Evolutionary conservation across 768 basidiomycete species (phyloP).

Genomic region (Pluteus cervinus): DNA sequence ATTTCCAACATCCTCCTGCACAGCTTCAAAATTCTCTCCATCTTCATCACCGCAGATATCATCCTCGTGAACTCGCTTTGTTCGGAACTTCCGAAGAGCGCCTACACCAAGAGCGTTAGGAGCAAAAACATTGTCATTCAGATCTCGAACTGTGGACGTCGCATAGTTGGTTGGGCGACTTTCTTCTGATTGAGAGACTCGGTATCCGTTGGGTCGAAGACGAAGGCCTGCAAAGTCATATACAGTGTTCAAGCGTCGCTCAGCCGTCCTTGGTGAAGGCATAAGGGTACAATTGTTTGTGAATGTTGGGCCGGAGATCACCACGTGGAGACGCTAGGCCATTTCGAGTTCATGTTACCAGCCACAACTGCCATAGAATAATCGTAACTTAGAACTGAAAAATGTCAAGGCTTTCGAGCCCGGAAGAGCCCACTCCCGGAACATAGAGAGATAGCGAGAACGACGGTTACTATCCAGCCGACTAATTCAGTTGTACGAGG

Average conservation of each 20-base stretch:
- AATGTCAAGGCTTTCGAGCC: not conserved
- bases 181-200: constrained; percentile 42
- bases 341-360: not conserved
- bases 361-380: not conserved
- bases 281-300: too few relatives aligned
- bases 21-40: constrained; percentile 46
- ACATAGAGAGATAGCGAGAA: not conserved
- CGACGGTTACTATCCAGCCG: too few relatives aligned
- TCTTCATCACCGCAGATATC: constrained; percentile 66
- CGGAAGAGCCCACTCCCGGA: not conserved
- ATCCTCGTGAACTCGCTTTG: constrained; percentile 40
- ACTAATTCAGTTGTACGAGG: too few relatives aligned
- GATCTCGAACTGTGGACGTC: not conserved
- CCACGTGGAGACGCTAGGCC: not conserved
- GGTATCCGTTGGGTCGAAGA: constrained; percentile 57
- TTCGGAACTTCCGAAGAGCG: constrained; percentile 11
- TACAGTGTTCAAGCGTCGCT: constrained; percentile 44
- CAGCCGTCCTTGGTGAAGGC: constrained; percentile 17
- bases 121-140: not conserved
- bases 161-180: constrained; percentile 15
- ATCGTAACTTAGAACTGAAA: constrained; percentile 2
- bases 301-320: too few relatives aligned
- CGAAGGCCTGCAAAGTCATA: constrained; percentile 64
- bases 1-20: constrained; percentile 24
- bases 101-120: not conserved